A percentile compares a stretch with the other conserved stretches of the same genome.
Evolutionary conservation across 768 basidiomycete species (phyloP).

Genomic region (Phanerodontia chrysosporium): DNA sequence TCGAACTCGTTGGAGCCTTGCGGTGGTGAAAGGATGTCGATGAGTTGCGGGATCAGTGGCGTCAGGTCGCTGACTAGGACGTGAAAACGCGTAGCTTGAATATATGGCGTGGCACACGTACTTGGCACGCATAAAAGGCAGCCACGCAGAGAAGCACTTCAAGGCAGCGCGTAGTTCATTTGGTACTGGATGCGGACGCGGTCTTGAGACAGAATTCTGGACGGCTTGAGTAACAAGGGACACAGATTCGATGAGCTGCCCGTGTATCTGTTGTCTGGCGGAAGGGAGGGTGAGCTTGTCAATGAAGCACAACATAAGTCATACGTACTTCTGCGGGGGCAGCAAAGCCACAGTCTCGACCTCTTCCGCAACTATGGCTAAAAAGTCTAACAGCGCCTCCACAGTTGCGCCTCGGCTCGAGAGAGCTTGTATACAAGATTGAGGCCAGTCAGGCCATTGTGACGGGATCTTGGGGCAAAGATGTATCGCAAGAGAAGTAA

Average conservation of each 20-base stretch:
- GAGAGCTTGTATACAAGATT: slow-evolving; percentile 57
- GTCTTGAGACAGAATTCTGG: slow-evolving; percentile 45
- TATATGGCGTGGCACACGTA: slow-evolving; percentile 29
- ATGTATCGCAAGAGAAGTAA: slow-evolving; percentile 69
- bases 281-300: slow-evolving; percentile 4
- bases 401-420: slow-evolving; percentile 53
- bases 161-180: slow-evolving; percentile 67
- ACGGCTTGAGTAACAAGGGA: slow-evolving; percentile 72
- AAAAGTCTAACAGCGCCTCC: slow-evolving; percentile 66
- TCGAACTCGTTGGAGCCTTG: slow-evolving; percentile 31
- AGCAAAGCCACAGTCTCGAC: slow-evolving; percentile 71
- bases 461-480: slow-evolving; percentile 55
- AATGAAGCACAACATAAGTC: background rate
- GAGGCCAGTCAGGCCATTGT: slow-evolving; percentile 74
- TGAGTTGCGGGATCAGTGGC: slow-evolving; percentile 61
- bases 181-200: slow-evolving; percentile 24
- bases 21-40: slow-evolving; percentile 37
- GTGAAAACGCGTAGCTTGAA: background rate
- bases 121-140: slow-evolving; percentile 64
- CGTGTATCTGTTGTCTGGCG: slow-evolving; percentile 56
- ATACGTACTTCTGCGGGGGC: slow-evolving; percentile 64
- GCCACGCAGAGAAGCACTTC: slow-evolving; percentile 82
- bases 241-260: slow-evolving; percentile 62
- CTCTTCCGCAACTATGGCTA: slow-evolving; percentile 84
- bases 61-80: slow-evolving; percentile 56